Base-by-base conservation (phyloP, 495 filamentous ascomycete species). In the Penicillium desertorum region DNA sequence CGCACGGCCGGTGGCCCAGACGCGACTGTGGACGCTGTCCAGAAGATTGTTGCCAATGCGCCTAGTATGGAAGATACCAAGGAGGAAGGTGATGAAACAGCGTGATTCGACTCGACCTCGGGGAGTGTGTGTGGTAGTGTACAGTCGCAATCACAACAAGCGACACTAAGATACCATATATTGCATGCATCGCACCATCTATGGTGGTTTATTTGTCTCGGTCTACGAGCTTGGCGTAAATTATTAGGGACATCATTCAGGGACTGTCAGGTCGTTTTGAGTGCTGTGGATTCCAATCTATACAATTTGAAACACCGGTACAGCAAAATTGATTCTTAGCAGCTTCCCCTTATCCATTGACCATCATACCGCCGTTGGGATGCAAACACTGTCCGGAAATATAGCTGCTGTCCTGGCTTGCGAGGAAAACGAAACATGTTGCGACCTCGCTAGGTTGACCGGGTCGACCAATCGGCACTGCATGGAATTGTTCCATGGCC, bases 391-490 rank as follows among this genome's bases (percentile, higher is more conserved):
- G 74, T n/a, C 74, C 74, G n/a, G 74, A 75, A n/a, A 89, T 83
- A 51, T 82, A 84, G 54, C 84, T 86, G 68, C 88, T 90, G 63
- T 93, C 89, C 45, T 78, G 74, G 45, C 86, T 85, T 0, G 90
- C 89, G 66, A 94, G 73, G 73, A 93, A 94, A n/a, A 94, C 88
- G 60, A 92, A 90, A 61, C 87, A 92, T 0, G 88, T 87, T 1
- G 88, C 90, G 48, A 95, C 84, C 77, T 93, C 88, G 54, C 80
- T 86, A 2, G 88, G 90, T 70, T 92, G 88, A 5, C 83, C 85
- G 0, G 89, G 89, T 30, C 91, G 76, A 11, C 90, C 89, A 79
- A 95, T 92, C 0, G 91, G 91, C 23, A 81, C 83, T 0, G 57
- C 60, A 51, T 83, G 85, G 71, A 94, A 92, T 51, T 86, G 75